Evolutionary conservation across 495 filamentous ascomycete species (phyloP).

Genomic region (Astrocystis sublimbata): DNA sequence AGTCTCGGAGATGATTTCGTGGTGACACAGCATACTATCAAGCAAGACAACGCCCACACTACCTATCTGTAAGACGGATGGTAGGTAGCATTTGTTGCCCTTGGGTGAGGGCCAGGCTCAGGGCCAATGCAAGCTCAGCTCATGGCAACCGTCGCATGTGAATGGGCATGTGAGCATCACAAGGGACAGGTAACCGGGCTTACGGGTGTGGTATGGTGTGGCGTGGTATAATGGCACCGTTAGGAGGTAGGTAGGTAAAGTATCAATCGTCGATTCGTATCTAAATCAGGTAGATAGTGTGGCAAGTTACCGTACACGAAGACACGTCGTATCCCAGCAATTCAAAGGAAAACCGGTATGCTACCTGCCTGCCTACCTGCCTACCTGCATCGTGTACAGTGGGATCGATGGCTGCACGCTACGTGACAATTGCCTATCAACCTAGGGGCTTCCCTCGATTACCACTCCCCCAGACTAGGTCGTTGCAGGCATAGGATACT

Average conservation of each 20-base stretch:
- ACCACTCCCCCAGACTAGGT: not conserved
- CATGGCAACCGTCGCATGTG: conserved; percentile 11
- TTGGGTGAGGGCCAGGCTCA: not conserved
- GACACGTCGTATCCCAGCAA: not conserved
- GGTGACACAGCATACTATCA: not conserved
- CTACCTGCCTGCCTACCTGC: too few relatives aligned
- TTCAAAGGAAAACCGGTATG: too few relatives aligned
- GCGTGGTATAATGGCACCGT: too few relatives aligned
- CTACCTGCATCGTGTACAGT: too few relatives aligned
- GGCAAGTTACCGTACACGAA: not conserved
- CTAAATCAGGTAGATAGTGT: too few relatives aligned
- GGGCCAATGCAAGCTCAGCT: not conserved
- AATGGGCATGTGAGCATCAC: too few relatives aligned
- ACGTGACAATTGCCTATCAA: conserved; percentile 8
- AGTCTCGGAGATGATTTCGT: not conserved
- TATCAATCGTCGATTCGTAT: too few relatives aligned
- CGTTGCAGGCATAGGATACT: not conserved
- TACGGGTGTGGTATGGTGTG: not conserved
- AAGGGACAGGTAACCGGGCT: not conserved
- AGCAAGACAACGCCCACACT: too few relatives aligned
- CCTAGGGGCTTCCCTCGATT: not conserved
- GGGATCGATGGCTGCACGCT: not conserved
- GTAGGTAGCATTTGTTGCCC: not conserved
- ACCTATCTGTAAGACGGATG: too few relatives aligned
- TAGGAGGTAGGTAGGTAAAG: too few relatives aligned